phyloP scores from a whole-genome alignment of 2,329 filamentous ascomycete genomes.

The Ceratocystis diversiconidia region DNA sequence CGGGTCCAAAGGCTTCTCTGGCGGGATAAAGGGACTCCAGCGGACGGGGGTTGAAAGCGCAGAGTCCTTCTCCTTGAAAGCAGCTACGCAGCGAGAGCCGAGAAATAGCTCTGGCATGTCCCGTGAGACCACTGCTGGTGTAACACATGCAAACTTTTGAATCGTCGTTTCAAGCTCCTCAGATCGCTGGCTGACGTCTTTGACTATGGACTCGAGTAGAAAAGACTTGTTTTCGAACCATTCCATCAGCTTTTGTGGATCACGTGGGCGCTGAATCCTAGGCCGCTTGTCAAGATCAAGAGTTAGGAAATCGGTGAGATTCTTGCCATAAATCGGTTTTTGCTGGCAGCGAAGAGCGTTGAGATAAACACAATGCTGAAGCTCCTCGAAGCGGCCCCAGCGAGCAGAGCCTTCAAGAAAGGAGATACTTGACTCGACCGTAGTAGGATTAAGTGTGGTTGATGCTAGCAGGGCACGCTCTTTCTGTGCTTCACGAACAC shows the following conservation, averaged over 20 bases:
- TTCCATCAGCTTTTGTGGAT: slow-evolving; percentile 49
- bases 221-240: slow-evolving; percentile 63
- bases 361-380: slow-evolving; percentile 67
- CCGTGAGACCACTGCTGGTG: slow-evolving; percentile 71
- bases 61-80: slow-evolving; percentile 43
- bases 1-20: slow-evolving; percentile 51
- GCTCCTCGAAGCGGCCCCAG: slow-evolving; percentile 58
- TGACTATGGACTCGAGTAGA: slow-evolving; percentile 51
- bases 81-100: slow-evolving; percentile 43
- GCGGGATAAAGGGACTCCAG: slow-evolving; percentile 42
- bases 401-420: slow-evolving; percentile 58
- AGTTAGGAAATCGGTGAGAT: slow-evolving; percentile 60
- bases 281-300: slow-evolving; percentile 46
- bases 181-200: slow-evolving; percentile 59
- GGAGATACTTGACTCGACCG: slow-evolving; percentile 52
- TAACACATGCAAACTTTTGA: slow-evolving; percentile 82
- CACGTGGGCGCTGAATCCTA: slow-evolving; percentile 43
- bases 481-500: slow-evolving; percentile 2
- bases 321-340: slow-evolving; percentile 66
- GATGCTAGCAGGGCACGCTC: slow-evolving; percentile 38
- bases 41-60: slow-evolving; percentile 42
- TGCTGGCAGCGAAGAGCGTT: slow-evolving; percentile 70
- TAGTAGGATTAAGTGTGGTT: slow-evolving; percentile 45
- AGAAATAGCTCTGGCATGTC: slow-evolving; percentile 58
- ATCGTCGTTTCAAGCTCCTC: slow-evolving; percentile 59